Base-by-base conservation (phyloP, 2,329 filamentous ascomycete species). In the Penicillium sp. region DNA sequence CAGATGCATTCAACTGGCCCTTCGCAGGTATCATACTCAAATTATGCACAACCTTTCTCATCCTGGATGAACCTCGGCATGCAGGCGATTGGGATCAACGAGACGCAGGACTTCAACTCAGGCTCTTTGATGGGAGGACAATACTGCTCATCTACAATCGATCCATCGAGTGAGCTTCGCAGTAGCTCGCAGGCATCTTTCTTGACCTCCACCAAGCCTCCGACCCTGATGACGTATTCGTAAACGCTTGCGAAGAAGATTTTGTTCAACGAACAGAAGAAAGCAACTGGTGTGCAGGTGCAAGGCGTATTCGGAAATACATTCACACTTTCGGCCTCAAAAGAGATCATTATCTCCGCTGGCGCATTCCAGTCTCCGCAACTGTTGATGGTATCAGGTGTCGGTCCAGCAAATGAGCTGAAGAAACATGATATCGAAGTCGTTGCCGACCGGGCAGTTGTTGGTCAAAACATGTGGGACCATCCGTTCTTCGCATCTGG, bases 351-450 rank as follows among this genome's bases (percentile, higher is more conserved):
- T 42, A 61, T 88, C 9, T 79, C 83, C 0, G 83, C 80, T 0
- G 86, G 85, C 3, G 77, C 80, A 4, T 84, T 83, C 67, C 84
- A 86, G 65, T 81, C 83, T 0, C 84, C 84, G 0, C 82, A 86
- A 61, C 72, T 85, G 5, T 55, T 86, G 9, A 83, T 84, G 75
- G 77, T 84, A 2, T 83, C 81, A 19, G 84, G 84, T 1, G 71
- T 81, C 54, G 84, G 84, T 0, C 83, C 83, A 2, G 45, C 59
- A 4, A 65, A 66, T 0, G 63, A 66, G 1, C 64, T 78, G 7
- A 26, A 70, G 7, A 33, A 70, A 3, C 65, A 75, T 53, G 61
- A 59, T 1, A 77, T 77, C 12, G 44, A 67, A 0, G 61, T 75
- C 2, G 35, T 79, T 9, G 65, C 68, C 4, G 60, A 76, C 42